Evolutionary conservation across 2,329 filamentous ascomycete species (phyloP).

Genomic region (Sporothrix pseudoabietina): DNA sequence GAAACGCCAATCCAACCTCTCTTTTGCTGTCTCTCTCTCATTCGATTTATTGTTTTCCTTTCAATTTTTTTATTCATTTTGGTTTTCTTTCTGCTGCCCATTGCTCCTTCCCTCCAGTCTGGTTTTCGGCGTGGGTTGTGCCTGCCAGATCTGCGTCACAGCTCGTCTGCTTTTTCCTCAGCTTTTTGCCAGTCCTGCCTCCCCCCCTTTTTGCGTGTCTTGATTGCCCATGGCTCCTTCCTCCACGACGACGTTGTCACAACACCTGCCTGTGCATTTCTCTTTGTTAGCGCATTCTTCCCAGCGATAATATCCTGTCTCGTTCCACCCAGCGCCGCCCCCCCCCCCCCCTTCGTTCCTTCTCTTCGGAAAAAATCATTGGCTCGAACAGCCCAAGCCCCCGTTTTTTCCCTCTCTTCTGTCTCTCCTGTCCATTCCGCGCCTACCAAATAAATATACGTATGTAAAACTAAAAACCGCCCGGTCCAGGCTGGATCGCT

Average conservation of each 20-base stretch:
- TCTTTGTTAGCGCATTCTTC: constrained; percentile 11
- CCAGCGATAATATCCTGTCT: constrained; percentile 17
- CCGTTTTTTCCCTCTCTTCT: constrained; percentile 42
- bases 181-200: neutral
- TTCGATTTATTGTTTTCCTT: neutral
- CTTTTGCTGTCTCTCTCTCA: neutral
- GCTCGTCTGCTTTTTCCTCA: constrained; percentile 16
- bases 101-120: neutral
- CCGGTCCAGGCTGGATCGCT: constrained; percentile 41
- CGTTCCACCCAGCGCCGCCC: constrained; percentile 23
- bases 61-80: neutral
- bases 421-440: constrained; percentile 52
- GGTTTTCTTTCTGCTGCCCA: neutral
- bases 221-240: constrained; percentile 15
- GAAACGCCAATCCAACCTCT: constrained; percentile 30
- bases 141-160: constrained; percentile 1
- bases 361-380: constrained; percentile 46
- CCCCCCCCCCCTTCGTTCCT: constrained; percentile 41
- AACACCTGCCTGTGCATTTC: constrained; percentile 20
- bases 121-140: constrained; percentile 11
- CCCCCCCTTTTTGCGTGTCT: constrained; percentile 1
- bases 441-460: constrained; percentile 41
- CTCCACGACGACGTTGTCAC: constrained; percentile 3
- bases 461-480: constrained; percentile 42
- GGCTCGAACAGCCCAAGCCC: constrained; percentile 51